Evolutionary conservation across 352 stramenopile species (phyloP), one percentile per base, ranked within the genome.

Genomic region (Thraustochytrium striatum): DNA sequence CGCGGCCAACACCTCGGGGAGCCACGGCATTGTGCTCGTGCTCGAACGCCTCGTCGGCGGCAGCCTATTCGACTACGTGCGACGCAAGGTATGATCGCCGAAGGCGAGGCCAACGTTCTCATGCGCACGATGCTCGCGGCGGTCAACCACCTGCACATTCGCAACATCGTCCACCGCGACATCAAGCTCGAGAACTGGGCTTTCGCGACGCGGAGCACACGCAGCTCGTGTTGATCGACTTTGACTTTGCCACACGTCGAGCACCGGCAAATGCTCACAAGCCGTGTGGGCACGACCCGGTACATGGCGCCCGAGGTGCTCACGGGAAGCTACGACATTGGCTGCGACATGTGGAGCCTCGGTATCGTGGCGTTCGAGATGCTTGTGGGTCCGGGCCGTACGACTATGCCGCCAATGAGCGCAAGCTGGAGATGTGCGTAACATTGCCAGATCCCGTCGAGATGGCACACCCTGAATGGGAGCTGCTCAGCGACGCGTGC

Each of bases 321-420:
- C 84, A 92, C 78, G 89, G 97, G 84, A 91, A 94, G 75, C 86
- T 90, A 89, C 87, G 96, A 92, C 84, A 92, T 94, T 68, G 94
- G 94, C 69, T 91, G 88, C 2, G 94, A 98, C 79, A 95, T 98
- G 83, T 98, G 95, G 80, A 97, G 91, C 7, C 85, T 98, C 7
- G 94, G 94, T 7, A 92, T 98, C 52, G 79, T 97, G 33, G 90
- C 97, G 65, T 98, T 97, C 73, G 94, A 98, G 73, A 97, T 98
- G 90, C 96, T 95, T 86, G 91, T 90, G n/a, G 90, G 89, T 33
- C 91, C 92, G 44, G 97, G 96, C 81, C 89, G 85, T 47, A 97
- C 92, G 38, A 78, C 91, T 32, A 95, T 95, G 91, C 91, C 95
- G 80, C 88, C 90, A 16, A 88, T 89, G n/a, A n/a, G n/a, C n/a